Evolutionary conservation across 192 early-diverging fungal genomes (phyloP), one percentile per base, ranked within the genome.

Genomic region (Coemansia sp.): DNA sequence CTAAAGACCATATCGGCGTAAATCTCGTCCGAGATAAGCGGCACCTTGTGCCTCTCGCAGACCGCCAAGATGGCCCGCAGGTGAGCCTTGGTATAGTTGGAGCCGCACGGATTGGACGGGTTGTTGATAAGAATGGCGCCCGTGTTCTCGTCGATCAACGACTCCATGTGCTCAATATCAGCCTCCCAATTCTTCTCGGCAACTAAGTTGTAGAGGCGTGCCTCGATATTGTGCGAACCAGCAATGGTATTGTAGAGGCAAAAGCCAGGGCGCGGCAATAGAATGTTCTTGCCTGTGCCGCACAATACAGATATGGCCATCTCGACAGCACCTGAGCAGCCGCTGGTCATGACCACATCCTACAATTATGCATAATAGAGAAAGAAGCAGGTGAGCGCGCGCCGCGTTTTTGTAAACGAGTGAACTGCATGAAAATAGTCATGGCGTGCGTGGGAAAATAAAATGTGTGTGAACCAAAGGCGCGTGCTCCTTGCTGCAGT

Each of bases 81-180:
- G 57, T 94, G 93, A 23, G 85, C 67, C 26, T 85, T 80, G 36
- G 87, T 83, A 67, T 90, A 96, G 40, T 92, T 91, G 31, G 93
- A 94, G 4, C 94, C 94, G 64, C 94, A 96, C 1, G 94, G 94
- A 74, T 96, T 96, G 39, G 91, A 93, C 33, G 94, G 93, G 78
- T 94, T 95, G 85, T 94, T 94, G 80, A 94, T 88, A 37, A 94
- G 65, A 40, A 94, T 88, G 21, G 87, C 88, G 1, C 87, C 86
- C 5, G 94, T 96, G 37, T 91, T 88, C 0, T 86, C 83, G 67
- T 96, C 91, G 55, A 95, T 90, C 62, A 92, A 84, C 3, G 88
- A 86, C 67, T 90, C 90, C 66, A 95, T 69, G 33, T 94, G 89
- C 23, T 76, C 85, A 28, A 95, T 70, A 77, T 95, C 94, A 31